Conservation (phyloP, 2,329 filamentous ascomycete species). For the Venturia oleaginea region DNA sequence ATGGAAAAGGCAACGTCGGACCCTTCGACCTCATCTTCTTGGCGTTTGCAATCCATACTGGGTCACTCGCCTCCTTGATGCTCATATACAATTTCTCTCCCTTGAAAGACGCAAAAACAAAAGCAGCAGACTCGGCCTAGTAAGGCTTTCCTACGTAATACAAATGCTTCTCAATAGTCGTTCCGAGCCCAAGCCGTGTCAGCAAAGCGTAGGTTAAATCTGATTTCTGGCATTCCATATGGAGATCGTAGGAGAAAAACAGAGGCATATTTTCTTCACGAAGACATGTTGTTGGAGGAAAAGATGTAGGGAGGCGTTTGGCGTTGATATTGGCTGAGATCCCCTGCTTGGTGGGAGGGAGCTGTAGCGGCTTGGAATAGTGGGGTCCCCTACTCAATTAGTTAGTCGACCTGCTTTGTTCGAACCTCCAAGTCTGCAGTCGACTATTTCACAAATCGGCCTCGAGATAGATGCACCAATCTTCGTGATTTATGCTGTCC, state of each 20-base stretch:
- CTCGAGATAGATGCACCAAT: neutral
- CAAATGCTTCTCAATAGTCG: constrained; percentile 6
- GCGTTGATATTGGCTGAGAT: too few species aligned
- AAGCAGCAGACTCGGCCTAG: neutral
- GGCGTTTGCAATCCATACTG: neutral
- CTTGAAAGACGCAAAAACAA: constrained; percentile 8
- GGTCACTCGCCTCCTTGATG: neutral
- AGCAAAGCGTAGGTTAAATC: too few species aligned
- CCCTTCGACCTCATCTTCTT: neutral
- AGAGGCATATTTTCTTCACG: neutral
- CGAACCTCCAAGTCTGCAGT: neutral
- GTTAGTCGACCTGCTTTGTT: neutral
- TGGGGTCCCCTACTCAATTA: too few species aligned
- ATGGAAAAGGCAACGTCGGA: neutral
- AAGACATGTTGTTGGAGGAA: too few species aligned
- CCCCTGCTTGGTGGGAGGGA: too few species aligned
- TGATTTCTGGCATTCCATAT: neutral
- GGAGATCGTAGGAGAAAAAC: neutral
- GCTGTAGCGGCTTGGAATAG: too few species aligned
- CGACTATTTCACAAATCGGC: neutral
- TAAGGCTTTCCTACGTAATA: neutral
- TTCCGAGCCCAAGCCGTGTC: too few species aligned
- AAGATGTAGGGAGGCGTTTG: too few species aligned
- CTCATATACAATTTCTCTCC: neutral
- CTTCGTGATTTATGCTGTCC: constrained; percentile 6